Evolutionary conservation across 2,329 filamentous ascomycete genomes (phyloP), one percentile per base, ranked within the genome.

Genomic region (Amylocarpus encephaloides): DNA sequence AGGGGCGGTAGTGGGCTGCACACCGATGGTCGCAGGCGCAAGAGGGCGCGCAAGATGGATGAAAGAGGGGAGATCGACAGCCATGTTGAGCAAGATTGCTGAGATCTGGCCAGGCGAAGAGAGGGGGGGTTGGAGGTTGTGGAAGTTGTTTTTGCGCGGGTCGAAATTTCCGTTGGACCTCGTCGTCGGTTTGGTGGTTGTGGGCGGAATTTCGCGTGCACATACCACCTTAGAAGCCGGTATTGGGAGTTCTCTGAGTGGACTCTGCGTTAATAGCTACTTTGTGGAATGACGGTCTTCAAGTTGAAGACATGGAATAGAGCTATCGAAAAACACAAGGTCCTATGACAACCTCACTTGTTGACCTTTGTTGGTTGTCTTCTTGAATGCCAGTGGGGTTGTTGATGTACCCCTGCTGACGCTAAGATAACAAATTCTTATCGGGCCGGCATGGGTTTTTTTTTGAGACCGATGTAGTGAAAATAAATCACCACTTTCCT

Each of bases 1-100:
- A 72, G 93, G 93, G 72, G 90, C 86, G 70, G 90, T 92, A 64
- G 85, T 90, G 66, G 85, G 83, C 72, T 89, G 86, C 67, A 87
- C 82, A 68, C 86, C 87, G 64, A 90, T 77, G 53, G 81, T 76
- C 57, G 85, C 83, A 61, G 90, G 89, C 70, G 89, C 90, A 66
- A 97, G 78, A 65, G 93, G 93, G 71, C 93, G 84, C 67, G 92
- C 85, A 61, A 98, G 85, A 72, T 98, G 93, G 66, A 97, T 83
- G 77, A 95, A 97, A 59, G 87, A 86, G 70, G 92, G 86, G 65
- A 81, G 78, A 49, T 58, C 75, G 67, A 80, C 75, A 70, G 88
- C 85, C 90, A 95, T 95, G 72, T 66, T 90, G 79, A 71, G 73
- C 70, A 69, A 59, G 49, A 46, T 46, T 56, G 34, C 19, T 39